phyloP scores from a whole-genome alignment of 2,329 filamentous ascomycete species.

The Cercospora nicotianae region DNA sequence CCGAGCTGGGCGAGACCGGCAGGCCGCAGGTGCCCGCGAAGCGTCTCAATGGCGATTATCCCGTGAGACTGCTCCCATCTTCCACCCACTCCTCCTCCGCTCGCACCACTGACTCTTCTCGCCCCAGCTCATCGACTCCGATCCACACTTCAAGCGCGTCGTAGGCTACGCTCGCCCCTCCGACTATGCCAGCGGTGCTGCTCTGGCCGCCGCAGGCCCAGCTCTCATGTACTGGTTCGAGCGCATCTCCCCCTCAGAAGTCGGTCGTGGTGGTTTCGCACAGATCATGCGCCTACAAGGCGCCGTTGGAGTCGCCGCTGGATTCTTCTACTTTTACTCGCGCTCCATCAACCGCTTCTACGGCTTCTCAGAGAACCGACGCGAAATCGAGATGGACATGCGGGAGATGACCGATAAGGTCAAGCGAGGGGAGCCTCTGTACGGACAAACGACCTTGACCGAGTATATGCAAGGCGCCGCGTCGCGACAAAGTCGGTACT shows the following conservation, averaged over 20 bases:
- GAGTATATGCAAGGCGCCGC: slow-evolving; percentile 94
- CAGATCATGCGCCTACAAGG: slow-evolving; percentile 77
- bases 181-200: slow-evolving; percentile 74
- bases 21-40: slow-evolving; percentile 62
- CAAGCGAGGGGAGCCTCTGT: slow-evolving; percentile 85
- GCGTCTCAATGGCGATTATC: slow-evolving; percentile 78
- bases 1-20: slow-evolving; percentile 36
- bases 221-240: slow-evolving; percentile 76
- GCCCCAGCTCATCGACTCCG: slow-evolving; percentile 91
- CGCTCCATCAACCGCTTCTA: slow-evolving; percentile 86
- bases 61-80: slow-evolving; percentile 56
- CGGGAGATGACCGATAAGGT: slow-evolving; percentile 96
- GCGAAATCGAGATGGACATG: slow-evolving; percentile 96
- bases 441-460: slow-evolving; percentile 74
- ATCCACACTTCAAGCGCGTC: slow-evolving; percentile 92
- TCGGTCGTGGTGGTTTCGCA: slow-evolving; percentile 78
- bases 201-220: slow-evolving; percentile 70
- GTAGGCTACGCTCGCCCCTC: slow-evolving; percentile 80
- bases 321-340: slow-evolving; percentile 83
- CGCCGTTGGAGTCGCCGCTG: slow-evolving; percentile 71
- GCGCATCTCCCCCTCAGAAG: slow-evolving; percentile 78
- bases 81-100: neutral
- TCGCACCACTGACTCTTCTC: slow-evolving; percentile 29
- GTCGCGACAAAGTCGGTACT: slow-evolving; percentile 87
- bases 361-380: slow-evolving; percentile 86